A percentile compares a stretch with the other conserved stretches of the same genome.
Evolutionary conservation across 108 stramenopile genomes (phyloP).

Genomic region (Aurantiochytrium sp.): DNA sequence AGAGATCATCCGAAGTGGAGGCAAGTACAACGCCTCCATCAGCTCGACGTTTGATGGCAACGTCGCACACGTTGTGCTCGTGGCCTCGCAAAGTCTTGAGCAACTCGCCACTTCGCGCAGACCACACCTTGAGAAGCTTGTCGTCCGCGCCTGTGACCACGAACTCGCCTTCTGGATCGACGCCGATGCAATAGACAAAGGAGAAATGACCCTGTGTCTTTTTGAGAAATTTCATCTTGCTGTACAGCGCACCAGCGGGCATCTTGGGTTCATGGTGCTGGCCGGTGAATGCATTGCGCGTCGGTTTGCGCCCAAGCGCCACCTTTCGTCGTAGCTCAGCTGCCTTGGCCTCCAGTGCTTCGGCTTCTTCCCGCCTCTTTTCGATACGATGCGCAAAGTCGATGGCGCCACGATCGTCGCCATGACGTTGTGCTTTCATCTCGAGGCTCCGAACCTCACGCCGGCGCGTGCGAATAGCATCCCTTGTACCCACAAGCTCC

Average conservation of each 20-base stretch:
- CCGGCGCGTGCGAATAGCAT: background rate
- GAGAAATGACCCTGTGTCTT: background rate
- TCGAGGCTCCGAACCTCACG: background rate
- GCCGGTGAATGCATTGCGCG: background rate
- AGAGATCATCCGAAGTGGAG: constrained; percentile 9
- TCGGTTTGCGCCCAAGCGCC: background rate
- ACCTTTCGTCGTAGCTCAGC: background rate
- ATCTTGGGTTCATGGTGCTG: background rate
- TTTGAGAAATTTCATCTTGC: background rate
- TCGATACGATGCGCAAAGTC: background rate
- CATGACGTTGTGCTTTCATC: background rate
- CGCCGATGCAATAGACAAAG: background rate
- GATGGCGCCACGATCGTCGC: background rate
- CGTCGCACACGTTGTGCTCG: constrained; percentile 2
- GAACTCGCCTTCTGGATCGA: background rate
- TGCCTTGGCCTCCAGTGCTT: background rate
- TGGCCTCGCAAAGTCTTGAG: background rate
- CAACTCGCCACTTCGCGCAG: background rate
- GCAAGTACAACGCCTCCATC: background rate
- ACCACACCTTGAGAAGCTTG: background rate
- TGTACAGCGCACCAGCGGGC: background rate
- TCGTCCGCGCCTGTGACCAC: background rate
- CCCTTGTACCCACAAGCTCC: background rate
- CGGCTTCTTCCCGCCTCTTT: background rate
- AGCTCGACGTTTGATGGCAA: background rate